phyloP scores from a whole-genome alignment of 2,329 filamentous ascomycete species.

The Talaromyces amestolkiae region DNA sequence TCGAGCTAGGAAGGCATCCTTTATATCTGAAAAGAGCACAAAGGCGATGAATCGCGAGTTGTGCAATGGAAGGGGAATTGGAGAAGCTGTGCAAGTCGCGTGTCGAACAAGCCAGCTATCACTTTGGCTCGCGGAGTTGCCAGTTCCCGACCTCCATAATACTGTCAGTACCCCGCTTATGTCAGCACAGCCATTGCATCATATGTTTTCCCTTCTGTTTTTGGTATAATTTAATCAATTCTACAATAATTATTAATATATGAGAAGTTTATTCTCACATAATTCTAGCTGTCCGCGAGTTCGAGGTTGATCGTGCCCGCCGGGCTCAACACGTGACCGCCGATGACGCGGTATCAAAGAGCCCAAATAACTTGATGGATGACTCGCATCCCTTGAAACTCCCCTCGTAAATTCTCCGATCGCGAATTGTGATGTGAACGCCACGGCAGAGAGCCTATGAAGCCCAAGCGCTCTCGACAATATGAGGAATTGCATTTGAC shows the following conservation, averaged over 20 bases:
- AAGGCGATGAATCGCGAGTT: slow-evolving; percentile 15
- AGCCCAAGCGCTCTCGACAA: slow-evolving; percentile 3
- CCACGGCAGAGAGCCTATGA: not conserved
- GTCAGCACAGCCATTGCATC: slow-evolving; percentile 13
- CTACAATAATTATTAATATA: not conserved
- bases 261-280: not conserved
- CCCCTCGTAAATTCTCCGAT: not conserved
- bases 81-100: slow-evolving; percentile 6
- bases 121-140: not conserved
- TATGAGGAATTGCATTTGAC: slow-evolving; percentile 1
- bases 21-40: slow-evolving; percentile 8
- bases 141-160: slow-evolving; percentile 7
- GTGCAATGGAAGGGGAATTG: slow-evolving; percentile 8
- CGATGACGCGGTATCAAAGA: slow-evolving; percentile 10
- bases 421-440: not conserved
- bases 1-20: slow-evolving; percentile 16
- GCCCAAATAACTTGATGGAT: not conserved
- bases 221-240: not conserved
- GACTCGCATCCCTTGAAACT: slow-evolving; percentile 5
- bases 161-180: slow-evolving; percentile 15
- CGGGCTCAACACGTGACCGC: slow-evolving; percentile 9
- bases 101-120: slow-evolving; percentile 20
- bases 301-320: not conserved
- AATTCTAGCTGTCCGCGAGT: too few relatives aligned
- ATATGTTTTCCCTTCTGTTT: not conserved